Conservation (phyloP, 2,329 filamentous ascomycete genomes). For the Cladosporium sp. region DNA sequence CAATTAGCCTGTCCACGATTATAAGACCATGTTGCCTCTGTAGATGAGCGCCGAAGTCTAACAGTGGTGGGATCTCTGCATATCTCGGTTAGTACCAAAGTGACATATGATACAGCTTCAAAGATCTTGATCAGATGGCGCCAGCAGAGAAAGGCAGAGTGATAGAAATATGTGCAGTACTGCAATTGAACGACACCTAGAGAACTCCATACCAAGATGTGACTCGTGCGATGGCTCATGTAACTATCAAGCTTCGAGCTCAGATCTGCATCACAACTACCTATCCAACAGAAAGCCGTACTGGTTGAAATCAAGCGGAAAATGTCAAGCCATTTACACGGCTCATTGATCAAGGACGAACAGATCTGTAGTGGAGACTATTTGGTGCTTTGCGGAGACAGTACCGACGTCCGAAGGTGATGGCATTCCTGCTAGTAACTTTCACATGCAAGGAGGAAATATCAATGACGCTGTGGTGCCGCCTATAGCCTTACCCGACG, state of each 20-base stretch:
- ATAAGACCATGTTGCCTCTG: neutral
- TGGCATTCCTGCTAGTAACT: neutral
- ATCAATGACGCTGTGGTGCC: constrained; percentile 6
- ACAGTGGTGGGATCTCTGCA: neutral
- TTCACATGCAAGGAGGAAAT: neutral
- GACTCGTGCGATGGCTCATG: neutral
- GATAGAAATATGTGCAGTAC: neutral
- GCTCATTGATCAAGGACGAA: neutral
- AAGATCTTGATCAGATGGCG: neutral
- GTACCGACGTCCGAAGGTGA: neutral
- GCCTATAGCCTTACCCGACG: neutral
- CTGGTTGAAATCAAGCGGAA: neutral
- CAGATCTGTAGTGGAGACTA: constrained; percentile 1
- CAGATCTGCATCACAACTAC: neutral
- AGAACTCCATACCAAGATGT: neutral
- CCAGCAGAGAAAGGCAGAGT: neutral
- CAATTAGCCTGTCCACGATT: neutral
- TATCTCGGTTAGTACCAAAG: neutral
- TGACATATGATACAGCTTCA: neutral
- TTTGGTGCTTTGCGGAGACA: neutral
- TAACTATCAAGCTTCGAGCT: neutral
- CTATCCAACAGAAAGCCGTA: neutral
- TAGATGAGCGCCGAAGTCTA: neutral
- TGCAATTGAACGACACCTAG: neutral
- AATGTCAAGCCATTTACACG: neutral